Conservation (phyloP, 345 rosid species). For the Brassica cretica region DNA sequence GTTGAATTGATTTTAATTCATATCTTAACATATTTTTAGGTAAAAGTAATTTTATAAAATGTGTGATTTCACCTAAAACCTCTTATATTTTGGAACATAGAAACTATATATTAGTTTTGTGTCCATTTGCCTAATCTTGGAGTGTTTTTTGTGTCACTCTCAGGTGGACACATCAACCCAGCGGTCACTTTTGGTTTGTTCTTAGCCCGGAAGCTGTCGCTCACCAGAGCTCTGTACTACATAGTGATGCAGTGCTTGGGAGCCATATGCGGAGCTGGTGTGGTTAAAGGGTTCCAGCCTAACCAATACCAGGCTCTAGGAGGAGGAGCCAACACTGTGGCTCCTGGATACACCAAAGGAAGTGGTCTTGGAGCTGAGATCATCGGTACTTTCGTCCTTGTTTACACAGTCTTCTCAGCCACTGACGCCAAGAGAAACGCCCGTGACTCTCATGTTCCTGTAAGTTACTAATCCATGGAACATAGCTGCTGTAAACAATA, state of each 20-base stretch:
- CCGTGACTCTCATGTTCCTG: constrained; percentile 43
- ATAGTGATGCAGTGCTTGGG: constrained; percentile 47
- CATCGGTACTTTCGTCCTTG: constrained; percentile 44
- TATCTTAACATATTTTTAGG: neutral
- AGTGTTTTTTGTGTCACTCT: neutral
- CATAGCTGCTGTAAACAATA: constrained; percentile 24
- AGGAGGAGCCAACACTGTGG: constrained; percentile 50
- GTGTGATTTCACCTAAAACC: neutral
- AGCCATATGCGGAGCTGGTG: constrained; percentile 38
- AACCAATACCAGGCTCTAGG: constrained; percentile 38
- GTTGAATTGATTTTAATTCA: neutral
- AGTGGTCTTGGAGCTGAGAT: constrained; percentile 50
- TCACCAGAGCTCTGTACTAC: constrained; percentile 45
- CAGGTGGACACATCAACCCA: constrained; percentile 47
- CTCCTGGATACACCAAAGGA: constrained; percentile 50
- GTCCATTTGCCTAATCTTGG: neutral
- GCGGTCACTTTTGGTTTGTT: constrained; percentile 40
- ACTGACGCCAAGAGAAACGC: constrained; percentile 55
- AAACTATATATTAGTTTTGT: neutral
- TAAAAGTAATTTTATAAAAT: neutral
- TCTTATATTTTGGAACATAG: neutral
- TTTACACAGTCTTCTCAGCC: constrained; percentile 54
- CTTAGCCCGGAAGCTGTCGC: constrained; percentile 42
- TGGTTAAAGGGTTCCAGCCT: constrained; percentile 47
- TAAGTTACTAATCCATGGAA: constrained; percentile 46